Conservation (phyloP, 108 stramenopile species). For the Epithemia pelagica region DNA sequence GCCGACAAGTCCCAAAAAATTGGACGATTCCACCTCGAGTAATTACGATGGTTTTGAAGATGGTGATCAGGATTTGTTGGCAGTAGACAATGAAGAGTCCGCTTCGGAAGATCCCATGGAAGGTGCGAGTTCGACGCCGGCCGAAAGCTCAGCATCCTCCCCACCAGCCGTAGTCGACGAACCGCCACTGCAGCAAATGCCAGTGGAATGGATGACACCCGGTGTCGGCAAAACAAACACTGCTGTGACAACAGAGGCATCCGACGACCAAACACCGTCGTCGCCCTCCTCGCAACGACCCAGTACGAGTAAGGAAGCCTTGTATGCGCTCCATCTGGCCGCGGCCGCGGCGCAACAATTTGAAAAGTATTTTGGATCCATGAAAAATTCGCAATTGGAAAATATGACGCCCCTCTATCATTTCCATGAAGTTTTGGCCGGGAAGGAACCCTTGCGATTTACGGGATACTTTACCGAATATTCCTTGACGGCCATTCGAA, state of each 20-base stretch:
- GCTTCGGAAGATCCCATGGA: background rate
- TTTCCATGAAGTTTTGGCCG: constrained; percentile 1
- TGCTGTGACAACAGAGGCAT: background rate
- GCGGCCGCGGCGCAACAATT: constrained; percentile 4
- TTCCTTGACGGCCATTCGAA: constrained; percentile 1
- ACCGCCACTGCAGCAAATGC: background rate
- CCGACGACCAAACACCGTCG: background rate
- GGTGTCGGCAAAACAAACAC: background rate
- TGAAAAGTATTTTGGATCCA: background rate
- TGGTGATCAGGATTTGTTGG: background rate
- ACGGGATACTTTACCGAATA: constrained; percentile 8
- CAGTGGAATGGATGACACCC: background rate
- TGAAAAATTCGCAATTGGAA: background rate
- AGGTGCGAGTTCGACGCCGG: background rate
- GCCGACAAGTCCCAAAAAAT: no score
- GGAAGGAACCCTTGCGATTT: background rate
- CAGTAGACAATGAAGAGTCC: background rate
- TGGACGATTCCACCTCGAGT: background rate
- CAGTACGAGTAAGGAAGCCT: background rate
- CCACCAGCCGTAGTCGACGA: background rate
- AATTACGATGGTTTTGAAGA: background rate
- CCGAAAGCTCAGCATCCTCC: background rate
- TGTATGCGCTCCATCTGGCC: background rate
- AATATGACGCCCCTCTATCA: background rate
- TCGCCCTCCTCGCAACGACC: background rate